phyloP scores from a whole-genome alignment of 75 land plant species.

The Larix kaempferi region DNA sequence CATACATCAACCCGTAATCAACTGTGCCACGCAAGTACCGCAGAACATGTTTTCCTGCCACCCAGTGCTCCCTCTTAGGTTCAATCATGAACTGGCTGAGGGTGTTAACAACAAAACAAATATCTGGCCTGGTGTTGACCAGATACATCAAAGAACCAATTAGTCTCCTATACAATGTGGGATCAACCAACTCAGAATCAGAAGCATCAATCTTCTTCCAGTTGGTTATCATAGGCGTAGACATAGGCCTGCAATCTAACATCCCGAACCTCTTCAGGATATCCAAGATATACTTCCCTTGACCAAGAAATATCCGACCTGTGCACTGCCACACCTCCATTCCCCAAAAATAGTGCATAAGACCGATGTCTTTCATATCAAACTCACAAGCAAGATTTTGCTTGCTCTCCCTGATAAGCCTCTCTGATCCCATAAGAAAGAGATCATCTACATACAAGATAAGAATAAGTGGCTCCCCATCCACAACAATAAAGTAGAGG shows the following conservation, averaged over 20 bases:
- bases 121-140: background rate
- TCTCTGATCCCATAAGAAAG: no score
- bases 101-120: background rate
- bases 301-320: background rate
- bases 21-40: background rate
- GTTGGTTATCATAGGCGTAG: background rate
- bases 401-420: no score
- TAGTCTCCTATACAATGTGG: background rate
- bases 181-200: background rate
- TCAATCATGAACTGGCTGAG: background rate
- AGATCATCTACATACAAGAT: no score
- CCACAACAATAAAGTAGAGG: no score
- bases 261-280: background rate
- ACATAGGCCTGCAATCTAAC: background rate
- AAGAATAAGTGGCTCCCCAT: no score
- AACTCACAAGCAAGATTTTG: background rate
- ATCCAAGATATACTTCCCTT: background rate
- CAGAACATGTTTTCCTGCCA: background rate
- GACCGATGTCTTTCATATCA: background rate
- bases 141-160: background rate
- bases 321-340: background rate
- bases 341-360: background rate
- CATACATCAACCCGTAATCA: background rate
- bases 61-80: background rate
- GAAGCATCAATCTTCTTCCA: background rate